A percentile compares a stretch with the other conserved stretches of the same genome.
phyloP scores from a whole-genome alignment of 2,329 filamentous ascomycete species.

The Ceratocystis ficicola region DNA sequence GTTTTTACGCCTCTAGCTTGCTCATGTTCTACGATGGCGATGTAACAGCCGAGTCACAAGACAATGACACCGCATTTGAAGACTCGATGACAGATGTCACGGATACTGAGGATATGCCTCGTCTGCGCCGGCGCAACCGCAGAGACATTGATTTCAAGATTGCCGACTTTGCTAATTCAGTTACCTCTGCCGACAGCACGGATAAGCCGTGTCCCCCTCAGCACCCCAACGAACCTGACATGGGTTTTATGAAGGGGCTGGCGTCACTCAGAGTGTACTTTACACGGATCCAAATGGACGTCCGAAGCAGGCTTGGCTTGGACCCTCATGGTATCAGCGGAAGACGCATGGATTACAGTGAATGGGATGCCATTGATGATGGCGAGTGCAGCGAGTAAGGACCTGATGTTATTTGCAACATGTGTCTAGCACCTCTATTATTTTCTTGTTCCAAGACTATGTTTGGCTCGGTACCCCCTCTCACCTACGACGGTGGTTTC shows the following conservation, averaged over 20 bases:
- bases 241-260: constrained; percentile 78
- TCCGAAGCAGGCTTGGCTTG: constrained; percentile 43
- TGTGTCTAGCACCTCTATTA: no score
- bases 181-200: constrained; percentile 68
- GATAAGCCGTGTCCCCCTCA: constrained; percentile 64
- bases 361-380: constrained; percentile 21
- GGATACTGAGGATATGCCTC: constrained; percentile 44
- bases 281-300: constrained; percentile 70
- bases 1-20: constrained; percentile 89
- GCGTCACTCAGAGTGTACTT: constrained; percentile 73
- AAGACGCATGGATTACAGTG: constrained; percentile 15
- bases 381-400: constrained; percentile 21
- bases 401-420: not conserved
- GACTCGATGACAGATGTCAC: constrained; percentile 50
- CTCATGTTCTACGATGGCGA: constrained; percentile 96
- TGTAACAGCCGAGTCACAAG: constrained; percentile 37
- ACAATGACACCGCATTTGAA: constrained; percentile 41
- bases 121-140: constrained; percentile 38
- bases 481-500: not conserved
- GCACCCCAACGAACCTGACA: constrained; percentile 68
- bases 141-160: constrained; percentile 83
- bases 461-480: not conserved
- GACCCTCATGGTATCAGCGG: constrained; percentile 28
- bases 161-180: constrained; percentile 95
- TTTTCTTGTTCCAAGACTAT: no score